A percentile compares a stretch with the other conserved stretches of the same genome.
These are phyloP conservation scores for Arachis stenosperma DNA, from an alignment of 306 rosid genomes.

Conservation along the genomic window DNA sequence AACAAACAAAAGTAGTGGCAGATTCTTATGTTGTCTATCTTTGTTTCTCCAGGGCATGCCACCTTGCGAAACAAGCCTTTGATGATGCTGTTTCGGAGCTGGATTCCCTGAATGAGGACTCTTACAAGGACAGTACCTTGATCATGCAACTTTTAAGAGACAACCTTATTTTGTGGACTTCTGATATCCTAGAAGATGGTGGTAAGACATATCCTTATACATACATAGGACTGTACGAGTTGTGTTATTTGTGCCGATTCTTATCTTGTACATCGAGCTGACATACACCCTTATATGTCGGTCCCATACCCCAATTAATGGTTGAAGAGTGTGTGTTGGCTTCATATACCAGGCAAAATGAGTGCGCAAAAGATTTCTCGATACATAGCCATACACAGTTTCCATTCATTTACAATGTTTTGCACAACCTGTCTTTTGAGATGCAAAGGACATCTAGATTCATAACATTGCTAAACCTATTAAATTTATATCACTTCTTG, in stretches of 20 bases:
- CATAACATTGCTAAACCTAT: background rate
- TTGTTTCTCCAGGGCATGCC: conserved; percentile 64
- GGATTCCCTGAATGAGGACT: conserved; percentile 66
- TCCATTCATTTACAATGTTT: background rate
- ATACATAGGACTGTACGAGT: too few species aligned
- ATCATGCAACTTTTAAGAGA: conserved; percentile 82
- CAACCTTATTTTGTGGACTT: conserved; percentile 78
- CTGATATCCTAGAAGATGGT: conserved; percentile 73
- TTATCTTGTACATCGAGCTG: too few species aligned
- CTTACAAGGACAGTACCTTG: conserved; percentile 83
- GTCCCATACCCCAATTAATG: too few species aligned
- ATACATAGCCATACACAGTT: background rate
- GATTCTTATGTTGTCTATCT: conserved; percentile 30
- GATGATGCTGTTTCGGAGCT: conserved; percentile 79
- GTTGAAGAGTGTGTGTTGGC: too few species aligned
- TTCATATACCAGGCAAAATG: too few species aligned
- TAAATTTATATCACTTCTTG: background rate
- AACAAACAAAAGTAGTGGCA: background rate
- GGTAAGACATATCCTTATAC: conserved; percentile 48
- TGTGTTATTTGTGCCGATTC: too few species aligned
- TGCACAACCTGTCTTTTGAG: background rate
- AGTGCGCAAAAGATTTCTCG: too few species aligned
- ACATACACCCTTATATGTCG: too few species aligned
- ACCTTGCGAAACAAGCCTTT: conserved; percentile 79
- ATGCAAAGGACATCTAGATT: background rate